Conservation (phyloP, 148 eudicot species). For the Silene uniflora region DNA sequence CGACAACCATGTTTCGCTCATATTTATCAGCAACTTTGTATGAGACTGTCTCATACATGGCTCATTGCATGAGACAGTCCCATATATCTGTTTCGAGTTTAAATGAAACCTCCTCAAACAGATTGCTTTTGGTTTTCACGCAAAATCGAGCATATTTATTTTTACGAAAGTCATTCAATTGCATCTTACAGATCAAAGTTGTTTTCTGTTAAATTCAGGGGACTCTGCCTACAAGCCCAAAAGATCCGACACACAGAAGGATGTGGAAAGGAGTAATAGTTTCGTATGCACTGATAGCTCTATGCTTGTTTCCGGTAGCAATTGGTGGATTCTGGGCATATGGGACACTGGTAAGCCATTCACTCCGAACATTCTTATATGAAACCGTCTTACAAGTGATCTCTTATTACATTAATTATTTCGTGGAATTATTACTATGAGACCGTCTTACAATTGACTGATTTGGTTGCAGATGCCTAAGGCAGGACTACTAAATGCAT, state of each 20-base stretch:
- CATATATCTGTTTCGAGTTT: too few relatives aligned
- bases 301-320: constrained; percentile 54
- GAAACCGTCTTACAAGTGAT: background rate
- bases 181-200: background rate
- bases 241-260: constrained; percentile 27
- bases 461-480: constrained; percentile 15
- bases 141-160: too few relatives aligned
- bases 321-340: constrained; percentile 65
- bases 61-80: too few relatives aligned
- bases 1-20: too few relatives aligned
- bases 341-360: constrained; percentile 39
- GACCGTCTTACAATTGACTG: background rate
- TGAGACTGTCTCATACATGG: too few relatives aligned
- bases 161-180: background rate
- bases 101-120: background rate
- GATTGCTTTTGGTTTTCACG: too few relatives aligned
- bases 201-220: constrained; percentile 35
- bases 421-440: too few relatives aligned
- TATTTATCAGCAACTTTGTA: too few relatives aligned
- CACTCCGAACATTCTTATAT: background rate
- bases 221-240: constrained; percentile 46
- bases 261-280: constrained; percentile 57
- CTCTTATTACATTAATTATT: too few relatives aligned
- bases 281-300: constrained; percentile 39
- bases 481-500: constrained; percentile 10